Percentiles rank a stretch among this genome's conserved stretches.
phyloP scores from a whole-genome alignment of 2,329 filamentous ascomycete genomes.

The Ascochyta fabae region DNA sequence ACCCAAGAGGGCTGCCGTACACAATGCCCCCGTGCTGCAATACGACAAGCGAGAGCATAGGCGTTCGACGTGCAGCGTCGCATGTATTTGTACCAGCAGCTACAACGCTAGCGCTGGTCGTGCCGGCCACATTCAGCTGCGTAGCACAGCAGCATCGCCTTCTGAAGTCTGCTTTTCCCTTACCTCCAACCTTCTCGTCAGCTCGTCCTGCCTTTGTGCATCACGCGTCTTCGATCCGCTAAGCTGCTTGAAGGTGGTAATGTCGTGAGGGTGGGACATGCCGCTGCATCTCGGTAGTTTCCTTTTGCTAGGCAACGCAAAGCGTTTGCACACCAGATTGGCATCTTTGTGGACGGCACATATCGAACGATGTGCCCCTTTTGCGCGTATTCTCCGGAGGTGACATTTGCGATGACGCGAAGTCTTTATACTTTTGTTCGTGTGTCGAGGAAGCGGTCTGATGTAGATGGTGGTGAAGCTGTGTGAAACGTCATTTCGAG shows the following conservation, averaged over 20 bases:
- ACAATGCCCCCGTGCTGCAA: no score
- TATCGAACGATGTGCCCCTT: conserved; percentile 2
- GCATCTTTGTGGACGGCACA: not conserved
- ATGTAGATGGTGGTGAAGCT: conserved; percentile 3
- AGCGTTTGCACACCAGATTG: not conserved
- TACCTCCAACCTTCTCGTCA: no score
- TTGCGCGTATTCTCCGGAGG: not conserved
- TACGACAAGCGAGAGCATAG: no score
- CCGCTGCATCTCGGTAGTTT: not conserved
- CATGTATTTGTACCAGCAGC: no score
- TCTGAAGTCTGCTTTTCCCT: no score
- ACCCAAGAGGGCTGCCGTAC: no score
- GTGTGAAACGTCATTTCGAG: conserved; percentile 23
- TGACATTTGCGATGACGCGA: conserved; percentile 9
- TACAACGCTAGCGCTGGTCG: no score
- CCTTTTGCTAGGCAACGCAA: not conserved
- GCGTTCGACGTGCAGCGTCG: no score
- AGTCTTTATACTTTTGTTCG: conserved; percentile 1
- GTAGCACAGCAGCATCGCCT: no score
- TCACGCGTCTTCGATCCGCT: not conserved
- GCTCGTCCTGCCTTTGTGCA: not conserved
- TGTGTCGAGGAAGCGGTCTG: conserved; percentile 4
- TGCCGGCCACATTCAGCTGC: no score
- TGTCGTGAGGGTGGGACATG: not conserved
- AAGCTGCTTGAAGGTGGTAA: not conserved